Evolutionary conservation across 2,329 filamentous ascomycete genomes (phyloP).

Genomic region (Westerdykella ornata): DNA sequence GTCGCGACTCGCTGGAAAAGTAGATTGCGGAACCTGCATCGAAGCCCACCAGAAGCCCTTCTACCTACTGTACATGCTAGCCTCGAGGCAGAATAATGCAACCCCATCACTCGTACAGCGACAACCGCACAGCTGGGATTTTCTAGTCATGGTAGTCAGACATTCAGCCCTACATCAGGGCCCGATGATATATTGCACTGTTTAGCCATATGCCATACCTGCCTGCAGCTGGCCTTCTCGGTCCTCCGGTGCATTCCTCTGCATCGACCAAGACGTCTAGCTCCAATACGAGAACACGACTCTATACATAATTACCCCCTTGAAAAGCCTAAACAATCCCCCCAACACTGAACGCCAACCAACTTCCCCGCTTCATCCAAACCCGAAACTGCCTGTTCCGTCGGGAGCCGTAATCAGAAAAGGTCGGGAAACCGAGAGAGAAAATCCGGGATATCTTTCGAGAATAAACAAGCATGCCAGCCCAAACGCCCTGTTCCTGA

Average conservation of each 20-base stretch:
- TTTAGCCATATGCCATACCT: background rate
- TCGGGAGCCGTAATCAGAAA: no score
- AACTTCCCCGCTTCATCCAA: no score
- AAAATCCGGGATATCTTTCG: no score
- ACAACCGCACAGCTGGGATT: no score
- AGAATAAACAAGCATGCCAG: no score
- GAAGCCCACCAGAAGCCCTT: conserved; percentile 12
- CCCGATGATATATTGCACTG: background rate
- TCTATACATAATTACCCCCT: background rate
- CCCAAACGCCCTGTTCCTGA: no score
- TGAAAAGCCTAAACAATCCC: background rate
- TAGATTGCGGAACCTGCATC: conserved; percentile 5
- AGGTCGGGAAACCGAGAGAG: no score
- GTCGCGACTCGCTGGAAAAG: background rate
- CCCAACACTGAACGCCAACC: conserved; percentile 4
- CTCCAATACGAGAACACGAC: background rate
- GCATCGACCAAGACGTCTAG: background rate
- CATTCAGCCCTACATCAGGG: no score
- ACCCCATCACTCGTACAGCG: no score
- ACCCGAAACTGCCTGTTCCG: background rate
- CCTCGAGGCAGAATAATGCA: background rate
- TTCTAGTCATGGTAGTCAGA: no score
- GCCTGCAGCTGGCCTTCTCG: background rate
- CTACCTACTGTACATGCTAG: background rate
- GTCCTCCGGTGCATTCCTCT: background rate